Evolutionary conservation across 169 alveolate genomes (phyloP), one percentile per base, ranked within the genome.

Genomic region (Eimeria sp.): DNA sequence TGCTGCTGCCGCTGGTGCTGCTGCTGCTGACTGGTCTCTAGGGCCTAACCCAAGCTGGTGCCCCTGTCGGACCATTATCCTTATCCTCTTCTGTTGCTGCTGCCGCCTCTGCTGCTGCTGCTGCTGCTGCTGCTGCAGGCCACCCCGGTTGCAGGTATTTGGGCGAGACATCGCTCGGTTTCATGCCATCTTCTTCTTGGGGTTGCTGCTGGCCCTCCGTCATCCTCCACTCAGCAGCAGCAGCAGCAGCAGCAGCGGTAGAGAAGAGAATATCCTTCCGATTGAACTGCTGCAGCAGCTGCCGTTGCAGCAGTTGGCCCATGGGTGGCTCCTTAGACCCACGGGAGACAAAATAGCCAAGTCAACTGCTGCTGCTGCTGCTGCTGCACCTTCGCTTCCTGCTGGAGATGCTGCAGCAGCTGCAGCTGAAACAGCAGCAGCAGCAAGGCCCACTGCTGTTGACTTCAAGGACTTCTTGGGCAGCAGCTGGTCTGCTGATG

Each of bases 321-420:
- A 73, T 73, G 84, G 84, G 57, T 73, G 84, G 84, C 84, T 73
- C 84, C 84, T 73, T 40, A 73, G 84, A 18, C 84, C 84, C 54
- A 6, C 84, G 7, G 84, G 84, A 40, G 47, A 27, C 49, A 73
- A 73, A 18, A 40, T 73, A n/a, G 84, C 84, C 84, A 73, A 73
- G 20, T 73, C 84, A 40, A 73, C 84, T 27, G 84, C 84, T n/a
- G 84, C 84, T 11, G 54, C 84, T 40, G 84, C 84, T n/a, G 84
- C 54, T 14, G 84, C 57, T 40, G 84, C 57, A 27, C 54, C 54
- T 40, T 9, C 84, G 25, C 51, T 22, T 73, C 11, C 84, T 73
- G 57, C 84, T 27, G 47, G 54, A n/a, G 84, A 57, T 1, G 57
- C 84, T 5, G 51, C 51, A 18, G 84, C 84, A n/a, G 57, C 84